Evolutionary conservation across 495 filamentous ascomycete species (phyloP).

Genomic region (Beverwykella pulmonaria): DNA sequence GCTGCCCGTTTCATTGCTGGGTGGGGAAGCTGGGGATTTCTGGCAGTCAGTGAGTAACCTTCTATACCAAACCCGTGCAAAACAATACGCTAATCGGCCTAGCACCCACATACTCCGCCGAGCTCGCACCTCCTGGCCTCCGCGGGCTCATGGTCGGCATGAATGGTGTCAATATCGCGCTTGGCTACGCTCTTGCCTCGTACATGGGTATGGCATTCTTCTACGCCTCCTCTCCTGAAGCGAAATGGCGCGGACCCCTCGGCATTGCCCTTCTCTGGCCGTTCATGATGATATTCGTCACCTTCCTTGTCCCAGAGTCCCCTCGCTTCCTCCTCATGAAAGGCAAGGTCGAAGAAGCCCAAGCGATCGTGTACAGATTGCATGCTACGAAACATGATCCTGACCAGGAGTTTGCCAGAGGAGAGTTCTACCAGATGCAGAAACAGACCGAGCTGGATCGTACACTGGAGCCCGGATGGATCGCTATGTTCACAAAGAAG

Average conservation of each 20-base stretch:
- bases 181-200: slow-evolving; percentile 31
- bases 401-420: slow-evolving; percentile 32
- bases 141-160: slow-evolving; percentile 38
- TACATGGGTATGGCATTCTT: slow-evolving; percentile 37
- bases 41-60: slow-evolving; percentile 31
- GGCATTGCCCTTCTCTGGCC: slow-evolving; percentile 34
- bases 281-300: slow-evolving; percentile 30
- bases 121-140: slow-evolving; percentile 32
- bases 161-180: slow-evolving; percentile 37
- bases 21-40: slow-evolving; percentile 32
- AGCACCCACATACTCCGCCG: slow-evolving; percentile 30
- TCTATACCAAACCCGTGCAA: neutral
- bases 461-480: slow-evolving; percentile 32
- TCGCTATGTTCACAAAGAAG: slow-evolving; percentile 33
- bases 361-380: slow-evolving; percentile 32
- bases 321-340: slow-evolving; percentile 32
- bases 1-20: slow-evolving; percentile 31
- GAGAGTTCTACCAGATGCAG: slow-evolving; percentile 37
- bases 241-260: slow-evolving; percentile 33
- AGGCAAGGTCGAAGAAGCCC: slow-evolving; percentile 29
- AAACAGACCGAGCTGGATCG: slow-evolving; percentile 33
- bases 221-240: slow-evolving; percentile 12
- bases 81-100: neutral
- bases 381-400: slow-evolving; percentile 25
- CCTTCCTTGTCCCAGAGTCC: slow-evolving; percentile 29